phyloP scores from a whole-genome alignment of 1,284 basidiomycete genomes.

The Salmacisia buchloeana region DNA sequence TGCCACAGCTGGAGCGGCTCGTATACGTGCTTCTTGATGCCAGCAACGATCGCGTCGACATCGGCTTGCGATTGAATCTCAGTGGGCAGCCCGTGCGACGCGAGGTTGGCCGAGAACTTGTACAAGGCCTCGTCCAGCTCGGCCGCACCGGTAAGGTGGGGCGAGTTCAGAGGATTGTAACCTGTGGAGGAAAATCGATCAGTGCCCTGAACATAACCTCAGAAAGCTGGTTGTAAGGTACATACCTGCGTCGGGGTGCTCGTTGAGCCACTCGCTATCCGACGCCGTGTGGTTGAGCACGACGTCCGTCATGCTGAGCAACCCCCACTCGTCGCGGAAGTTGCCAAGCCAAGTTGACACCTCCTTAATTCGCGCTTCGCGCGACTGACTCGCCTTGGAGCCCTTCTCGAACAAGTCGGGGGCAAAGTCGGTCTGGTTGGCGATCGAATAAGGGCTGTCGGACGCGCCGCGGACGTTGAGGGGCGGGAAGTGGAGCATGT shows the following conservation, averaged over 20 bases:
- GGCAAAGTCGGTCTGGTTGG: conserved; percentile 38
- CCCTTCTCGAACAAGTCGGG: conserved; percentile 33
- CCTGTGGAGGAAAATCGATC: conserved; percentile 14
- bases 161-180: conserved; percentile 42
- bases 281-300: conserved; percentile 44
- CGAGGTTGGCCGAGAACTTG: conserved; percentile 25
- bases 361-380: conserved; percentile 24
- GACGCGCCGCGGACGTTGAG: conserved; percentile 37
- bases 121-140: conserved; percentile 37
- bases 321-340: conserved; percentile 35
- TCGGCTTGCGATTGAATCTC: conserved; percentile 30
- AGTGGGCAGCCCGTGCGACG: conserved; percentile 22
- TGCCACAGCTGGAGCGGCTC: conserved; percentile 39
- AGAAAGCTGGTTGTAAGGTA: not conserved
- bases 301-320: conserved; percentile 43
- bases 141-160: conserved; percentile 40
- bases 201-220: not conserved
- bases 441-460: conserved; percentile 44
- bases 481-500: conserved; percentile 45
- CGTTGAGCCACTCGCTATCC: conserved; percentile 40
- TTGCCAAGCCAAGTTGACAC: conserved; percentile 20
- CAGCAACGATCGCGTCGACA: conserved; percentile 27
- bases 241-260: conserved; percentile 36
- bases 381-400: conserved; percentile 17
- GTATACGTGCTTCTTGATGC: conserved; percentile 32